Percentiles rank a stretch among this genome's conserved stretches.
These are phyloP conservation scores for Leishmania lainsoni DNA, from an alignment of 208 protist genomes.

Conservation along the genomic window DNA sequence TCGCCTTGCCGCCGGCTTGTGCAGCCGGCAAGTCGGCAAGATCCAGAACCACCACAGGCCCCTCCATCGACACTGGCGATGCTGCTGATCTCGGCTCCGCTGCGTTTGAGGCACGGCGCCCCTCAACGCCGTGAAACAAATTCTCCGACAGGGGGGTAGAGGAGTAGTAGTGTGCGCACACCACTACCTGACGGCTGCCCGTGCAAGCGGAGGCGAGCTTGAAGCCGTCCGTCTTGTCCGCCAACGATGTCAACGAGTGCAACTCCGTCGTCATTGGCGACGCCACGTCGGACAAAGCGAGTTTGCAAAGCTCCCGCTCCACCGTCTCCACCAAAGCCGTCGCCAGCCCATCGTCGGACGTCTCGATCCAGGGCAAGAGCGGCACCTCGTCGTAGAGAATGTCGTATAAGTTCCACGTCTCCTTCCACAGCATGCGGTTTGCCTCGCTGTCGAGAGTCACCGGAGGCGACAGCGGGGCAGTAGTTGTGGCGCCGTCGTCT, in stretches of 20 bases:
- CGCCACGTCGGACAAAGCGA: conserved; percentile 1
- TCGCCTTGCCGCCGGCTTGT: conserved; percentile 28
- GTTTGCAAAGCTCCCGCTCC: conserved; percentile 3
- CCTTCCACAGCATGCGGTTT: conserved; percentile 63
- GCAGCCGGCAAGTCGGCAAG: conserved; percentile 37
- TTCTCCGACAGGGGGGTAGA: conserved; percentile 14
- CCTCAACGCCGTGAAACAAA: neutral
- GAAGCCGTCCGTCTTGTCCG: conserved; percentile 27
- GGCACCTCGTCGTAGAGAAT: conserved; percentile 82
- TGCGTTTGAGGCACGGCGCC: neutral
- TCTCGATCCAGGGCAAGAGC: conserved; percentile 46
- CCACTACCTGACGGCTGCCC: conserved; percentile 42
- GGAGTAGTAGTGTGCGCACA: conserved; percentile 72
- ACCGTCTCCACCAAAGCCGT: conserved; percentile 9
- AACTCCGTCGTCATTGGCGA: neutral
- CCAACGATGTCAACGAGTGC: conserved; percentile 11
- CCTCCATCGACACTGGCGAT: neutral
- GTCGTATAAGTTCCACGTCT: conserved; percentile 89
- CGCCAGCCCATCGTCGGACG: neutral
- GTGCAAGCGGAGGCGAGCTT: conserved; percentile 25
- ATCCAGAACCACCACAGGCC: conserved; percentile 60
- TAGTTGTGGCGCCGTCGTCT: neutral
- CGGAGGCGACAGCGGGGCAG: neutral
- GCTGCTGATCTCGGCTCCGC: neutral
- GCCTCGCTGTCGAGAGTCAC: conserved; percentile 7